Base-by-base conservation (phyloP, 1,284 basidiomycete species). In the Hemileia vastatrix region DNA sequence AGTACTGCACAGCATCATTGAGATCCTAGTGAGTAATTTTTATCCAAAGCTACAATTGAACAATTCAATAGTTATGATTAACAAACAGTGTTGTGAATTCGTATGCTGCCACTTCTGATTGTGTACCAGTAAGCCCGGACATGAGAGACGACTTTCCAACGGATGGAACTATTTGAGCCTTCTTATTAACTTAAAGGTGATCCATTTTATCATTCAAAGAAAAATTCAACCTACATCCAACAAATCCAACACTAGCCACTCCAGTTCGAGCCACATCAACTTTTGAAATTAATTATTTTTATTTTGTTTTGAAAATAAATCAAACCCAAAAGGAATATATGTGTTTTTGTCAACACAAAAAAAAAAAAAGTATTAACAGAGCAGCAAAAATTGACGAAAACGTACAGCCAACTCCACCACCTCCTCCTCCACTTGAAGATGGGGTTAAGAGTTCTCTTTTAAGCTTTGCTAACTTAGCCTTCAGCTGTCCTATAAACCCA, bases 231-330 rank as follows among this genome's bases (percentile, higher is more conserved):
- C 45, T 50, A 70, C 70, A 95, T 90, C 59, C 53, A 36, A 63
- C 60, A 73, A 96, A 95, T 58, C 95, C 95, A 5, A 99, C 94
- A 49, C 88, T 90, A 1, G 95, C 95, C 24, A 83, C 88, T 77
- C 95, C 95, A 6, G 94, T 97, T 76, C 93, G 83, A 51, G 93
- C 92, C 36, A 98, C 94, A 81, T 98, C 94, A 80, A 98, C 97
- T n/a, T n/a, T n/a, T 32, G n/a, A n/a, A n/a, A n/a, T 8, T 33
- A 6, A 33, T 32, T 6, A 33, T 4, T 32, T 24, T 54, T 19
- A 5, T 19, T 4, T 21, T n/a, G 15, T 5, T 19, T 11, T n/a
- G 54, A 24, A 19, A 21, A 27, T 1, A 67, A 65, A 23, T 67
- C 67, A 53, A 68, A 67, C 33, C 91, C 91, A 19, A 90, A n/a